Base-by-base conservation (phyloP, 495 filamentous ascomycete genomes). In the Lasiosphaeris hirsuta region DNA sequence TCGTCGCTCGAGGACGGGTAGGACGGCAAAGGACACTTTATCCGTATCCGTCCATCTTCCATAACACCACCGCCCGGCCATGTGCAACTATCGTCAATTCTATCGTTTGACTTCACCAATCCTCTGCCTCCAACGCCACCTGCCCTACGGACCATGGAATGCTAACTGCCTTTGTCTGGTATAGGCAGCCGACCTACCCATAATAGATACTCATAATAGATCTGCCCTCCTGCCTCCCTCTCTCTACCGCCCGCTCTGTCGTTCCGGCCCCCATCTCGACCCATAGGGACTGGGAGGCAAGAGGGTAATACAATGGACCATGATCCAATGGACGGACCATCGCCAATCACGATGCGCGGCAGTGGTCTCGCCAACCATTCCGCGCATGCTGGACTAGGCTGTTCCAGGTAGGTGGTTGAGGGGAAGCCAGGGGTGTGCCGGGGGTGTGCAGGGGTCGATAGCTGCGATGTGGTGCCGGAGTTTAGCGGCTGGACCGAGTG, bases 331-430 rank as follows among this genome's bases (percentile, higher is more conserved):
- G 23, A 30, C 5, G 33, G 8, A n/a, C 34, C 23, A 40, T 43
- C 54, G 45, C 65, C 65, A 68, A 68, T 68, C 65, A 63, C 33
- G 18, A 44, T 17, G 19, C 48, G 56, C 38, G 45, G 53, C 56
- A 45, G 53, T 52, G 51, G 51, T 15, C 54, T 54, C 64, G 57
- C 38, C 58, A 51, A 41, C 61, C 54, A 62, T 67, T 60, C 54
- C 57, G 57, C 59, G 58, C 56, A 61, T 60, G 58, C 19, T 36
- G 47, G 61, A 63, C 69, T 72, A 72, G 65, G 60, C 65, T 68
- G 63, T 70, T 70, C 65, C 65, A 30, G 69, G 69, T 63, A 72
- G 69, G 69, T 72, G 69, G 67, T 68, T 71, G 61, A 55, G 35
- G 59, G 53, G 50, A 58, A 58, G 23, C 23, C 23, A 30, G 23